Evolutionary conservation across 805 yeast genomes (phyloP).

Genomic region (Kazachstania africana): DNA sequence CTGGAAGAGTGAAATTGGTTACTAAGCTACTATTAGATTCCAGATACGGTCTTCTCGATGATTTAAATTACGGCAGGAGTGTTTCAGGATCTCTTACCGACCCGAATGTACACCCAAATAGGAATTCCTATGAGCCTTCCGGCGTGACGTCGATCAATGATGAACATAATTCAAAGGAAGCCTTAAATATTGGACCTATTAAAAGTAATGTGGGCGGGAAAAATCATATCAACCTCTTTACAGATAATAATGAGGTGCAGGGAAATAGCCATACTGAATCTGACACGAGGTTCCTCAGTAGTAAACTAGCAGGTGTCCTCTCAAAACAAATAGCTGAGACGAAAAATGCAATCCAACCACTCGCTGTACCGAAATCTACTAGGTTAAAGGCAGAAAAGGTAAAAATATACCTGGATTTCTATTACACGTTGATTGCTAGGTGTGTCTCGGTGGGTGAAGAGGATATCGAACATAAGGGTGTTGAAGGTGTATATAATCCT

Average conservation of each 20-base stretch:
- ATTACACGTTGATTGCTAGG: constrained; percentile 37
- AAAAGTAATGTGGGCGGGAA: too few species aligned
- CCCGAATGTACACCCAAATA: too few species aligned
- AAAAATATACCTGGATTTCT: constrained; percentile 32
- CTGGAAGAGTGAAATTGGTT: constrained; percentile 11
- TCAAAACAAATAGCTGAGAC: too few species aligned
- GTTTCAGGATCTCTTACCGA: constrained; percentile 1
- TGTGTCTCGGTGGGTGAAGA: constrained; percentile 23
- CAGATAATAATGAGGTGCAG: not conserved
- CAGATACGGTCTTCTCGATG: constrained; percentile 23
- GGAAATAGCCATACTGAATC: too few species aligned
- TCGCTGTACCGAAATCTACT: constrained; percentile 11
- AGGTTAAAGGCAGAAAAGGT: constrained; percentile 23
- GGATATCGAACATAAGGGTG: constrained; percentile 28
- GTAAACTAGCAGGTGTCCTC: too few species aligned
- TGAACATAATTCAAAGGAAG: not conserved
- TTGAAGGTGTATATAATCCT: constrained; percentile 70
- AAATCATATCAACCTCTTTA: too few species aligned
- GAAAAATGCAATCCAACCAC: too few species aligned
- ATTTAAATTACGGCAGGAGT: constrained; percentile 15
- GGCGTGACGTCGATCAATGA: not conserved
- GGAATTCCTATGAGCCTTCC: too few species aligned
- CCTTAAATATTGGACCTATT: too few species aligned
- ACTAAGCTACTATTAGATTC: constrained; percentile 19
- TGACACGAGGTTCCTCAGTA: too few species aligned